A percentile compares a stretch with the other conserved stretches of the same genome.
Evolutionary conservation across 2,329 filamentous ascomycete genomes (phyloP).

Genomic region (Xylariaceae sp.): DNA sequence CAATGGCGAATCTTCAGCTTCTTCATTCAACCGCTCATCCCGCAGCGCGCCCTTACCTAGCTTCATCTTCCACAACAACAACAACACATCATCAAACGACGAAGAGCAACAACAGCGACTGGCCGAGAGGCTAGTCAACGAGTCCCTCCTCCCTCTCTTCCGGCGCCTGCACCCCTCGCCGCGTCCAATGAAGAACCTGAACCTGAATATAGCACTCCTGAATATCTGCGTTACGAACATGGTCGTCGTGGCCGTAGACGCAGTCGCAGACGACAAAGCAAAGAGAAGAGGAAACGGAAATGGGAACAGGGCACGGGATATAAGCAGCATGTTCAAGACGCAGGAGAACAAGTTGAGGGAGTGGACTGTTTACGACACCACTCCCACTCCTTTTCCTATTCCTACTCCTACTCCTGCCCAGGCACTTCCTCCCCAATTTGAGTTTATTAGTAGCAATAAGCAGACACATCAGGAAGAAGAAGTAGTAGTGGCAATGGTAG

Average conservation of each 20-base stretch:
- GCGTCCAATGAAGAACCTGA: constrained; percentile 63
- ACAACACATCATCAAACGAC: constrained; percentile 33
- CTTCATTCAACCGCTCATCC: constrained; percentile 62
- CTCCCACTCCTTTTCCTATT: neutral
- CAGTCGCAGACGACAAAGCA: constrained; percentile 39
- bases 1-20: constrained; percentile 4
- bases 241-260: constrained; percentile 46
- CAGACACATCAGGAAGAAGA: too few species aligned
- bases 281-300: constrained; percentile 48
- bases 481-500: too few species aligned
- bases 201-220: constrained; percentile 76
- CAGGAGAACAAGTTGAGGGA: constrained; percentile 66
- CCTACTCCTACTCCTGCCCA: too few species aligned
- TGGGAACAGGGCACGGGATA: constrained; percentile 79
- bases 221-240: constrained; percentile 90
- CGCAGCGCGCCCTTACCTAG: constrained; percentile 67
- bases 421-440: too few species aligned
- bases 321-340: constrained; percentile 72
- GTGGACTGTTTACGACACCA: constrained; percentile 52
- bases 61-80: constrained; percentile 68
- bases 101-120: too few species aligned
- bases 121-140: constrained; percentile 63
- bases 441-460: too few species aligned
- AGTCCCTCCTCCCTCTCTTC: constrained; percentile 67
- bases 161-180: constrained; percentile 65